Base-by-base conservation (phyloP, 495 filamentous ascomycete species). In the Astrothelium subdiscretum region DNA sequence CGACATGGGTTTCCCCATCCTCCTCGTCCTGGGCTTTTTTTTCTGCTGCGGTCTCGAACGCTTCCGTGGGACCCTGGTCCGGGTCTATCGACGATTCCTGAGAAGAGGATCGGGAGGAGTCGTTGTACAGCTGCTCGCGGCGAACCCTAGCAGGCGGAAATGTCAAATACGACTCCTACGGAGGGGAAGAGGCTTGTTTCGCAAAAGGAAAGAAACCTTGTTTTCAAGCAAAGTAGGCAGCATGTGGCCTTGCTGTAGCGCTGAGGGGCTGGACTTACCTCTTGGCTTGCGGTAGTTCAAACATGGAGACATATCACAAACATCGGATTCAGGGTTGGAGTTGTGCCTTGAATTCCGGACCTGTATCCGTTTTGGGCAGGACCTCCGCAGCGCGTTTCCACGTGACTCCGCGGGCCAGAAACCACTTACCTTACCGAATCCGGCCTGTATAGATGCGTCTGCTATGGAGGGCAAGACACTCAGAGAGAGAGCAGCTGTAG, bases 261-360 rank as follows among this genome's bases (percentile, higher is more conserved):
- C 35, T 38, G 35, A 20, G 48, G 29, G 48, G n/a, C 24, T 20
- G 42, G 48, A 60, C 74, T 58, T 70, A 81, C 81, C 79, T 74
- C 65, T 82, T 83, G 43, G 81, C 78, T 60, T 77, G 70, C 22
- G 80, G 79, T 10, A 82, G 27, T 32, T 79, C 76, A 60, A 81
- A 82, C 79, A 83, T 83, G 51, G 38, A 68, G 48, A 20, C 48
- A 15, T 48, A 38, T 38, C 35, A 13, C 51, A 27, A 15, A 5
- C 29, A 42, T 15, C 20, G 43, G n/a, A n/a, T n/a, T 44, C 54
- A 64, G 20, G n/a, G 38, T 59, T 32, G 18, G 32, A 32, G 52
- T 62, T 12, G 24, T 32, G 51, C 48, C 48, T 54, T 54, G 48
- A 54, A 54, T 54, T 54, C 20, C 48, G 48, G 48, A 29, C 5